Base-by-base conservation (phyloP, 371 early-diverging fungal genomes). In the Lichtheimia hyalospora region DNA sequence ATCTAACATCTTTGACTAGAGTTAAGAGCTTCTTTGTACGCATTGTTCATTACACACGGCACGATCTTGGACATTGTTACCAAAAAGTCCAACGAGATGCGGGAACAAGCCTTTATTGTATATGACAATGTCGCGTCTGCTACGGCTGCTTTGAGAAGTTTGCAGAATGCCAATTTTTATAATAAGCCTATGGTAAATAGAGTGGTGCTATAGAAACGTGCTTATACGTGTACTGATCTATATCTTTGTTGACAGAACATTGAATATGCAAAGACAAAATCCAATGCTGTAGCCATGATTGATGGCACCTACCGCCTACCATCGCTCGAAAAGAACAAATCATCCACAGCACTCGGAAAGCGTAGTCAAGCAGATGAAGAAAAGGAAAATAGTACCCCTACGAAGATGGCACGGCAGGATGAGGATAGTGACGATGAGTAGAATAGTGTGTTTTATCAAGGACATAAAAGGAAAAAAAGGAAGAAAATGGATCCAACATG, bases 51-150 rank as follows among this genome's bases (percentile, higher is more conserved):
- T 16, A 81, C 87, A 14, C 88, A 89, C 70, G 98, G 97, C n/a
- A 75, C 83, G 40, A 84, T 98, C n/a, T 57, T 95, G 24, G 95
- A 95, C 60, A 88, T 98, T 39, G 89, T 91, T 4, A 90, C 93
- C 10, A 81, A 84, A 60, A 84, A 88, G 57, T 87, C 87, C 13
- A 70, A 81, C 54, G 84, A 88, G 63, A 90, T 92, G 91, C 91
- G 96, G 16, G 97, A 96, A n/a, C 98, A 98, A 73, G 98, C 98
- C 1, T 96, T 95, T 70, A 77, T 98, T 27, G 93, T 90, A 25
- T 96, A 92, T 70, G 76, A 79, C 49, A 88, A 94, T 55, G 76
- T 91, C 41, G 76, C 92, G 4, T 74, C 84, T 18, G 94, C 98
- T 0, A 76, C 91, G 12, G 73, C 85, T 12, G 93, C 93, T 23